Evolutionary conservation across 768 basidiomycete species (phyloP).

Genomic region (Neoboletus magnificus): DNA sequence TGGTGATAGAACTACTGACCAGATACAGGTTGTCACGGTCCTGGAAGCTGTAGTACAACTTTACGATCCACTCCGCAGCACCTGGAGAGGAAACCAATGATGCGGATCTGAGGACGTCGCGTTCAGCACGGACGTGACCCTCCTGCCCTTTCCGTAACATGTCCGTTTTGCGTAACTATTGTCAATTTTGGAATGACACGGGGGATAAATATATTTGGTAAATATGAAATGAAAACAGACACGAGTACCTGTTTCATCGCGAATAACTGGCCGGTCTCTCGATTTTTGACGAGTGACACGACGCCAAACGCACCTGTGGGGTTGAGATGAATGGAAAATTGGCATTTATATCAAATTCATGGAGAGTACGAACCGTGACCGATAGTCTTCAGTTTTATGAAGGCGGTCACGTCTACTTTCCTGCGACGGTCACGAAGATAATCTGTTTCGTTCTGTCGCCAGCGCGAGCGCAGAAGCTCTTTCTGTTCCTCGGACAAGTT

Average conservation of each 20-base stretch:
- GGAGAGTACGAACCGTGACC: constrained; percentile 68
- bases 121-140: constrained; percentile 94
- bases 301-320: constrained; percentile 89
- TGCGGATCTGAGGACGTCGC: constrained; percentile 90
- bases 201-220: constrained; percentile 24
- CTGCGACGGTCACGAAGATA: constrained; percentile 81
- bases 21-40: constrained; percentile 94
- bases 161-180: constrained; percentile 78
- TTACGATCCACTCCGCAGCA: constrained; percentile 91
- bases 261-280: constrained; percentile 72
- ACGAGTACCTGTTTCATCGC: constrained; percentile 91
- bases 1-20: constrained; percentile 51
- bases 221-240: constrained; percentile 26
- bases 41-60: constrained; percentile 90
- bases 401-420: constrained; percentile 81
- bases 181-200: constrained; percentile 24
- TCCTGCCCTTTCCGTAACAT: constrained; percentile 97
- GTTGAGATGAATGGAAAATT: constrained; percentile 27
- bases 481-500: constrained; percentile 68
- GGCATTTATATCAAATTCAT: constrained; percentile 25
- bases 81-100: constrained; percentile 71
- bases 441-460: constrained; percentile 86
- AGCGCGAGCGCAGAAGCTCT: constrained; percentile 64
- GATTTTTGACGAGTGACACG: constrained; percentile 87
- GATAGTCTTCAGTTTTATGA: constrained; percentile 88